phyloP scores from a whole-genome alignment of 1,284 basidiomycete species.

The Irpex rosettiformis region DNA sequence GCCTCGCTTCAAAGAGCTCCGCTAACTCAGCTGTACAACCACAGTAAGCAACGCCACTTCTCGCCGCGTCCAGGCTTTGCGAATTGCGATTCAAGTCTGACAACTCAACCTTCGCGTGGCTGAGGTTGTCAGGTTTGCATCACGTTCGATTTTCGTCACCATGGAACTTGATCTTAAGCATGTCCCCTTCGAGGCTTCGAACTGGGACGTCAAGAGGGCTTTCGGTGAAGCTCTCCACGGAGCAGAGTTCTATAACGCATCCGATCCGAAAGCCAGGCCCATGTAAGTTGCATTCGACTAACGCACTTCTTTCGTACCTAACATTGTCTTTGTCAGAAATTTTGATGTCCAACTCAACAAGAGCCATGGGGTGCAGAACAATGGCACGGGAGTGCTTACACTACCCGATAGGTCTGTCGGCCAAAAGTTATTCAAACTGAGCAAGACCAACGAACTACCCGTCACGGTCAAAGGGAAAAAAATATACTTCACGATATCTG shows the following conservation, averaged over 20 bases:
- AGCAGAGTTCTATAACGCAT: constrained; percentile 42
- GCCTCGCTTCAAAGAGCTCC: too few relatives aligned
- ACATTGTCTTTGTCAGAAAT: constrained; percentile 35
- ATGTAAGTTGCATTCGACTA: constrained; percentile 22
- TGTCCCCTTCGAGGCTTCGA: constrained; percentile 43
- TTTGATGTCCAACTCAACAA: constrained; percentile 54
- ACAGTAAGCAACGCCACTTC: background rate
- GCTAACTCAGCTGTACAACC: constrained; percentile 28
- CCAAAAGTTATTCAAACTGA: constrained; percentile 42
- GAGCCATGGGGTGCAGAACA: constrained; percentile 44
- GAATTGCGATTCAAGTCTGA: constrained; percentile 15
- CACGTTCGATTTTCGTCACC: constrained; percentile 6
- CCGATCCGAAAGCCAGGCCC: constrained; percentile 31
- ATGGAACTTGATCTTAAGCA: constrained; percentile 53
- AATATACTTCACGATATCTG: constrained; percentile 21
- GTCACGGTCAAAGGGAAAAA: constrained; percentile 36
- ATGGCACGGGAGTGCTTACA: constrained; percentile 51
- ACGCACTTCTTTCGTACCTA: constrained; percentile 22
- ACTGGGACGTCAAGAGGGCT: constrained; percentile 53
- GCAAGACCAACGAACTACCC: constrained; percentile 32
- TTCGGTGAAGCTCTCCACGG: constrained; percentile 56
- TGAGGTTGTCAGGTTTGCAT: constrained; percentile 14
- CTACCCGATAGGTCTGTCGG: constrained; percentile 43
- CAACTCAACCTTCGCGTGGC: constrained; percentile 10
- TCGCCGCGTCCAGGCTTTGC: background rate